These are phyloP conservation scores for Glycine latifolia DNA, from an alignment of 306 rosid species.

Conservation along the genomic window DNA sequence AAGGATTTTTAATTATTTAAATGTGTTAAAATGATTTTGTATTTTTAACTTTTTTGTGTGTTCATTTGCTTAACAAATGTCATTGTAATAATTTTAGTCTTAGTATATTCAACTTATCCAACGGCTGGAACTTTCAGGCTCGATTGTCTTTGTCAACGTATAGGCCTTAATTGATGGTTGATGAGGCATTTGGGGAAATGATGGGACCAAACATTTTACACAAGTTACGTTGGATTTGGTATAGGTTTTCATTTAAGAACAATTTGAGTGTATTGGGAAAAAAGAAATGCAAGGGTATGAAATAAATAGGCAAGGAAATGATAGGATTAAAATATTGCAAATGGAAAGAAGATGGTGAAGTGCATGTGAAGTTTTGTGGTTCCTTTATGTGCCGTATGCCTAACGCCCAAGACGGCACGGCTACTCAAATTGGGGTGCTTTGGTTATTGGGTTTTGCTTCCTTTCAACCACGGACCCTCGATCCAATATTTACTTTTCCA, in stretches of 20 bases:
- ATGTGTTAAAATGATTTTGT: neutral
- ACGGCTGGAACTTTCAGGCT: too few species aligned
- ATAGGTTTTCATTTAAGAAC: constrained; percentile 46
- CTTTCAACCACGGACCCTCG: constrained; percentile 38
- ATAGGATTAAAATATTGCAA: constrained; percentile 45
- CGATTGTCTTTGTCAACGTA: neutral
- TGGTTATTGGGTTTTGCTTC: constrained; percentile 44
- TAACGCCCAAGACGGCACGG: constrained; percentile 92
- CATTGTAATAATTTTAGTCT: too few species aligned
- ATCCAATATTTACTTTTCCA: constrained; percentile 52
- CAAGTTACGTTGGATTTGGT: constrained; percentile 41
- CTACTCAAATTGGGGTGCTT: constrained; percentile 63
- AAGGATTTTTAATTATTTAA: neutral
- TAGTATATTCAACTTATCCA: too few species aligned
- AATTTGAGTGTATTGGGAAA: constrained; percentile 51
- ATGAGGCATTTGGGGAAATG: constrained; percentile 41
- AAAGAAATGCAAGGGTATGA: constrained; percentile 26
- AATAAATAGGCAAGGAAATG: neutral
- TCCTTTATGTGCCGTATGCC: constrained; percentile 35
- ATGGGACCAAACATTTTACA: constrained; percentile 22
- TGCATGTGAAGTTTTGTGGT: constrained; percentile 62
- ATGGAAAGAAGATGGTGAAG: constrained; percentile 47
- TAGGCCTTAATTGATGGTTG: constrained; percentile 36
- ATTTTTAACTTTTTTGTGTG: neutral
- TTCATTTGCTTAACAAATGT: neutral